Conservation (phyloP, 371 early-diverging fungal species). For the Mortierella sp. region DNA sequence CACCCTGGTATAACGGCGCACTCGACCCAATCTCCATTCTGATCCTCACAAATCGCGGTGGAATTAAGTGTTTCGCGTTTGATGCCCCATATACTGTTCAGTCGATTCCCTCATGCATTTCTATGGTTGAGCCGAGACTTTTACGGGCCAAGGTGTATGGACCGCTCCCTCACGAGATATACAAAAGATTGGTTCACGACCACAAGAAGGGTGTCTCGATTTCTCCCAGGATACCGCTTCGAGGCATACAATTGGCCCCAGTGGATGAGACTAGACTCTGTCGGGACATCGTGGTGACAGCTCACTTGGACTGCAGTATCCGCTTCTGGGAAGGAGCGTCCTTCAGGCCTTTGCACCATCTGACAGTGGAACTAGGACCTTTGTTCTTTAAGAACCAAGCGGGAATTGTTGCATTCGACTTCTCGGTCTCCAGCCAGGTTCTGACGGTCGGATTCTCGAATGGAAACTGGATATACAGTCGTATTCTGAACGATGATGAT, state of each 20-base stretch:
- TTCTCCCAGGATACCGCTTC: conserved; percentile 58
- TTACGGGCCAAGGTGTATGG: conserved; percentile 45
- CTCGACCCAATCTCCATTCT: conserved; percentile 60
- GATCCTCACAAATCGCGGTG: conserved; percentile 57
- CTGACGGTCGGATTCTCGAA: conserved; percentile 59
- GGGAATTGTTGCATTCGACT: conserved; percentile 40
- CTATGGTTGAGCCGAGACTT: conserved; percentile 59
- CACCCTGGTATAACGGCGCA: conserved; percentile 60
- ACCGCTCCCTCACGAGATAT: conserved; percentile 24
- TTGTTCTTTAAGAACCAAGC: conserved; percentile 57
- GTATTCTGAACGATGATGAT: conserved; percentile 2
- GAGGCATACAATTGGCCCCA: conserved; percentile 58
- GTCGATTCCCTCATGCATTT: conserved; percentile 59
- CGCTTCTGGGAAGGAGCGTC: conserved; percentile 69
- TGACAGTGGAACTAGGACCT: conserved; percentile 56
- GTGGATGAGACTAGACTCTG: conserved; percentile 60
- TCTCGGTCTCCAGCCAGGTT: conserved; percentile 21
- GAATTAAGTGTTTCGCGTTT: conserved; percentile 33
- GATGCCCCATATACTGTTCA: conserved; percentile 12
- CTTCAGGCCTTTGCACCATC: conserved; percentile 60
- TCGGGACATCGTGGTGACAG: conserved; percentile 63
- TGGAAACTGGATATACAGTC: conserved; percentile 43
- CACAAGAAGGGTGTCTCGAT: background rate
- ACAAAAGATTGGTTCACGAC: conserved; percentile 26
- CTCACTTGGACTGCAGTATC: conserved; percentile 59